Percentiles rank a stretch among this genome's conserved stretches.
Evolutionary conservation across 1,284 basidiomycete genomes (phyloP).

Genomic region (Boletus calvinii): DNA sequence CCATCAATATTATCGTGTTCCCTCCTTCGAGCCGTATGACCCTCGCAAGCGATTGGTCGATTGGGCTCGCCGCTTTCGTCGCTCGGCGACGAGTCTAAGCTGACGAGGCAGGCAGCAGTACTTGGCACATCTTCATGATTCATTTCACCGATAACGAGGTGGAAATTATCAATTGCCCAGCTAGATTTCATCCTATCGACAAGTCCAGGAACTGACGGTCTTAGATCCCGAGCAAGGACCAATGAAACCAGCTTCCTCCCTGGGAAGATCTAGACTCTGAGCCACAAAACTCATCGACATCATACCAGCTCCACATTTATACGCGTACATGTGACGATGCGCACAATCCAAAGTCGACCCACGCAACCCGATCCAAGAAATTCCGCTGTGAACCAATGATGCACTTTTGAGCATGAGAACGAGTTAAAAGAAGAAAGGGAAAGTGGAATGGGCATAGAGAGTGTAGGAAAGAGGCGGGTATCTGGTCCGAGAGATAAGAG

Average conservation of each 20-base stretch:
- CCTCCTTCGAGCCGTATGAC: too few species aligned
- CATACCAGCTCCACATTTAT: neutral
- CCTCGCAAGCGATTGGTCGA: neutral
- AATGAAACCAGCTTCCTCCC: neutral
- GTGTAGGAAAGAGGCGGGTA: conserved; percentile 17
- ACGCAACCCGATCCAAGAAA: conserved; percentile 9
- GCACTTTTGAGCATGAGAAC: neutral
- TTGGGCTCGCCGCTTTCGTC: neutral
- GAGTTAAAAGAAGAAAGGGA: neutral
- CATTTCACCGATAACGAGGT: neutral
- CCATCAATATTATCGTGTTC: too few species aligned
- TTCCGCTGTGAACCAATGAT: conserved; percentile 4
- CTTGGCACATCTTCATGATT: neutral
- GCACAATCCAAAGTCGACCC: neutral
- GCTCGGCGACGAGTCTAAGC: neutral
- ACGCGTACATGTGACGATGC: neutral
- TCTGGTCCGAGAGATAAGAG: conserved; percentile 18
- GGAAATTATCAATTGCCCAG: neutral
- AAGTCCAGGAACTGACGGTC: too few species aligned
- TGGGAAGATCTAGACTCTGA: neutral
- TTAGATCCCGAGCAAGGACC: neutral
- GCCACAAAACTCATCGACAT: neutral
- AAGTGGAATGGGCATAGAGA: neutral
- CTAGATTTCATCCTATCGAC: too few species aligned
- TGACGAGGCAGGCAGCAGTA: neutral